Conservation (phyloP, 768 basidiomycete genomes). For the Kwoniella dendrophila region DNA sequence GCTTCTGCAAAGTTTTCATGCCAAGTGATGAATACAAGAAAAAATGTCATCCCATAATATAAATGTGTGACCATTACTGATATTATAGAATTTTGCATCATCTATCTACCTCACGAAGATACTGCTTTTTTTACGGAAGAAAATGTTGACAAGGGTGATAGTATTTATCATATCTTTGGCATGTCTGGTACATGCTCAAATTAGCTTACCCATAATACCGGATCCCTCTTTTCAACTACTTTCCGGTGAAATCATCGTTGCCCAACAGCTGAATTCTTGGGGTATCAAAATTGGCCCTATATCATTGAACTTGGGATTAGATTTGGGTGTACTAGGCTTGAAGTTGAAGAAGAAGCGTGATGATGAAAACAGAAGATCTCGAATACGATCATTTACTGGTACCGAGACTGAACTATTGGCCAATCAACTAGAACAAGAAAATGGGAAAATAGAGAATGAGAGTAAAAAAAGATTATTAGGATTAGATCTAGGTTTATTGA, state of each 20-base stretch:
- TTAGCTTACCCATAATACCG: constrained; percentile 13
- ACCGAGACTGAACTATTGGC: neutral
- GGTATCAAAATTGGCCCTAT: constrained; percentile 27
- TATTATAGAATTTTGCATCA: no score
- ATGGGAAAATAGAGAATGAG: neutral
- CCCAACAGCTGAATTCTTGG: constrained; percentile 26
- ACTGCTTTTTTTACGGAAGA: no score
- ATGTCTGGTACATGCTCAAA: constrained; percentile 11
- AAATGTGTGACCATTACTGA: no score
- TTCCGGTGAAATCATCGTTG: constrained; percentile 19
- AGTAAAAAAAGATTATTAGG: constrained; percentile 17
- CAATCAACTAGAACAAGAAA: neutral
- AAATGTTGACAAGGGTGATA: neutral
- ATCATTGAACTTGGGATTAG: constrained; percentile 4
- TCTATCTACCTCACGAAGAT: no score
- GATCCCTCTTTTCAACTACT: constrained; percentile 20
- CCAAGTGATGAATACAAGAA: neutral
- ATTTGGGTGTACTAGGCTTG: constrained; percentile 12
- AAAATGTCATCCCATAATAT: no score
- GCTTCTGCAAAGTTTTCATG: no score
- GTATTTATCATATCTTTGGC: neutral
- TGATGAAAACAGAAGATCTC: constrained; percentile 3
- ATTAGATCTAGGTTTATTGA: constrained; percentile 14
- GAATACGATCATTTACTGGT: constrained; percentile 13
- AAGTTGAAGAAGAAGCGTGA: constrained; percentile 1